phyloP scores from a whole-genome alignment of 2,329 filamentous ascomycete species.

The Ilyonectria mors-panacis region DNA sequence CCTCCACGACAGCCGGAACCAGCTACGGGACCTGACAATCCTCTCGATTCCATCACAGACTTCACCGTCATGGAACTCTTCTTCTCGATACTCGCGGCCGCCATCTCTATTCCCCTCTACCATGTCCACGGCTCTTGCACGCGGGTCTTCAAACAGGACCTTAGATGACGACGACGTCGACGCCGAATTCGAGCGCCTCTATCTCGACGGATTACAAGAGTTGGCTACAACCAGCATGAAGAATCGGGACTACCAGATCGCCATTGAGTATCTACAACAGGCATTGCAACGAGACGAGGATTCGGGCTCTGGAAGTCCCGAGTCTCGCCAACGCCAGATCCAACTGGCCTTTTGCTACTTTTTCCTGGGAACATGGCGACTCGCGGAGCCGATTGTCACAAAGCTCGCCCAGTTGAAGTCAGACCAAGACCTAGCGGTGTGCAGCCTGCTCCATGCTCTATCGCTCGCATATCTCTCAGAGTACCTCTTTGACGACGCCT shows the following conservation, averaged over 20 bases:
- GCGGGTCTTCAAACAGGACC: not conserved
- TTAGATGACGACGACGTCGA: constrained; percentile 16
- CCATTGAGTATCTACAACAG: constrained; percentile 41
- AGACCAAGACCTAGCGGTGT: constrained; percentile 3
- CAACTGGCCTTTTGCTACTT: constrained; percentile 45
- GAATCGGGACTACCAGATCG: constrained; percentile 40
- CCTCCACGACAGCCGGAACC: not conserved
- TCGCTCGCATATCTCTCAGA: constrained; percentile 33
- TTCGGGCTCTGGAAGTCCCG: constrained; percentile 9
- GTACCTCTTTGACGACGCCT: constrained; percentile 43
- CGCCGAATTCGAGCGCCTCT: constrained; percentile 26
- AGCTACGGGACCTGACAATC: not conserved
- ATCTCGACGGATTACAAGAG: constrained; percentile 41
- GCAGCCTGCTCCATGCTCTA: constrained; percentile 19
- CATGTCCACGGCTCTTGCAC: not conserved
- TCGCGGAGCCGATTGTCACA: constrained; percentile 30
- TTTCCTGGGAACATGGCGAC: constrained; percentile 39
- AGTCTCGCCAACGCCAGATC: constrained; percentile 34
- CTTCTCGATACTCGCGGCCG: not conserved
- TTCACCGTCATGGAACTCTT: too few relatives aligned
- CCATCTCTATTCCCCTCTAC: not conserved
- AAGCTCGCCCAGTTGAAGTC: not conserved
- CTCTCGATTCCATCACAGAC: not conserved
- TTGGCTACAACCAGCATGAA: constrained; percentile 44
- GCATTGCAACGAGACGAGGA: constrained; percentile 26